These are phyloP conservation scores for Colletotrichum lupini DNA, from an alignment of 2,329 filamentous ascomycete species.

Conservation along the genomic window DNA sequence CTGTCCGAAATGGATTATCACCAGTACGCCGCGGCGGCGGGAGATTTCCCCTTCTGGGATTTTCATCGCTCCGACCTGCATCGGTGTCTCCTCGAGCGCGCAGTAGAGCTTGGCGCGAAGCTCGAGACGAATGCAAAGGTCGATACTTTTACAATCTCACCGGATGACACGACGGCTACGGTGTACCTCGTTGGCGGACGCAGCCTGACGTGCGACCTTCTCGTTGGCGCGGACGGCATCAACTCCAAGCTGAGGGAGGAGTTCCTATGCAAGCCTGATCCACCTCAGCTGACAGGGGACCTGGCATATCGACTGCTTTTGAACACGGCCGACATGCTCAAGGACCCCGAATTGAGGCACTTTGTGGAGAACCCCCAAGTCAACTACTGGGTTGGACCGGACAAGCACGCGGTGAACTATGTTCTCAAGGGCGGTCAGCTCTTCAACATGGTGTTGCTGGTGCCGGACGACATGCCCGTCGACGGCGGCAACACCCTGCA, in stretches of 20 bases:
- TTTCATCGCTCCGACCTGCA: slow-evolving; percentile 38
- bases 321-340: slow-evolving; percentile 38
- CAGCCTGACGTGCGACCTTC: slow-evolving; percentile 47
- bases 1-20: slow-evolving; percentile 33
- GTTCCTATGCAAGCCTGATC: slow-evolving; percentile 24
- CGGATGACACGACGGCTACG: background rate
- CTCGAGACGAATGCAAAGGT: slow-evolving; percentile 23
- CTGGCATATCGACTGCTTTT: slow-evolving; percentile 43
- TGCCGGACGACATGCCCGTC: slow-evolving; percentile 55
- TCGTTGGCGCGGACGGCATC: slow-evolving; percentile 58
- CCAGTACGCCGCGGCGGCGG: slow-evolving; percentile 28
- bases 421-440: slow-evolving; percentile 40
- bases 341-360: slow-evolving; percentile 38
- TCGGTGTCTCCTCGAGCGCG: slow-evolving; percentile 25
- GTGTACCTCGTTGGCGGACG: slow-evolving; percentile 39
- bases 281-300: slow-evolving; percentile 41
- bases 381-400: slow-evolving; percentile 43
- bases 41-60: slow-evolving; percentile 33
- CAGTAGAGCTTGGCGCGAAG: slow-evolving; percentile 27
- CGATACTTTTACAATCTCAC: slow-evolving; percentile 29
- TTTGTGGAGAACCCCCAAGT: slow-evolving; percentile 40
- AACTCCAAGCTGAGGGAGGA: slow-evolving; percentile 43
- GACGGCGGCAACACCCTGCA: slow-evolving; percentile 46
- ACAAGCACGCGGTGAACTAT: slow-evolving; percentile 43
- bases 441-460: slow-evolving; percentile 49